phyloP scores from a whole-genome alignment of 306 rosid species.

The Fagus crenata region DNA sequence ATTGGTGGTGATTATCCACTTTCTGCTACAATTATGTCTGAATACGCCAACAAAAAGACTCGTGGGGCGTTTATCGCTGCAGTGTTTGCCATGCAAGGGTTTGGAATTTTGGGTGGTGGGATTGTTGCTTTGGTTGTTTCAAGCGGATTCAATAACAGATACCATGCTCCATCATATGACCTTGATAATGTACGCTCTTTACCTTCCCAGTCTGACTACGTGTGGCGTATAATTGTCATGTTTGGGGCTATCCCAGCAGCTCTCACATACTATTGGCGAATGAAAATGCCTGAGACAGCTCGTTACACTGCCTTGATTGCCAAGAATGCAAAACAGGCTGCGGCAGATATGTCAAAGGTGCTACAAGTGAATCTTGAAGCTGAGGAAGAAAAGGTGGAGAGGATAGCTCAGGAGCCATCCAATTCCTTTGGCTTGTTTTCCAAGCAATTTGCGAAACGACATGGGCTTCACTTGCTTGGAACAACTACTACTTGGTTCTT shows the following conservation, averaged over 20 bases:
- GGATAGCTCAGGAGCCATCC: background rate
- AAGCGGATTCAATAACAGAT: constrained; percentile 1
- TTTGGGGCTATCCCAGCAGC: constrained; percentile 18
- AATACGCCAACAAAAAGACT: constrained; percentile 22
- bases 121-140: constrained; percentile 9
- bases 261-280: constrained; percentile 20
- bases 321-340: constrained; percentile 21
- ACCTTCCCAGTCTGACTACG: constrained; percentile 3
- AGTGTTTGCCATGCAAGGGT: constrained; percentile 24
- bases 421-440: constrained; percentile 14
- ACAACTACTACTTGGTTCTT: constrained; percentile 18
- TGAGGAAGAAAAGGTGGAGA: background rate
- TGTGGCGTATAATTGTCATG: constrained; percentile 17
- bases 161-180: background rate
- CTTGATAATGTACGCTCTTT: background rate
- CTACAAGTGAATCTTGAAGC: constrained; percentile 5
- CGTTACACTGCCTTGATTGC: constrained; percentile 24
- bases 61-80: constrained; percentile 26
- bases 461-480: constrained; percentile 12
- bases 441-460: constrained; percentile 9
- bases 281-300: constrained; percentile 25
- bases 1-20: constrained; percentile 24
- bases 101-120: constrained; percentile 20
- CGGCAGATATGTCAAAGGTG: constrained; percentile 25
- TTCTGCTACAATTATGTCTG: constrained; percentile 23